Percentiles rank a stretch among this genome's conserved stretches.
phyloP scores from a whole-genome alignment of 805 yeast genomes.

The Metschnikowia similis region DNA sequence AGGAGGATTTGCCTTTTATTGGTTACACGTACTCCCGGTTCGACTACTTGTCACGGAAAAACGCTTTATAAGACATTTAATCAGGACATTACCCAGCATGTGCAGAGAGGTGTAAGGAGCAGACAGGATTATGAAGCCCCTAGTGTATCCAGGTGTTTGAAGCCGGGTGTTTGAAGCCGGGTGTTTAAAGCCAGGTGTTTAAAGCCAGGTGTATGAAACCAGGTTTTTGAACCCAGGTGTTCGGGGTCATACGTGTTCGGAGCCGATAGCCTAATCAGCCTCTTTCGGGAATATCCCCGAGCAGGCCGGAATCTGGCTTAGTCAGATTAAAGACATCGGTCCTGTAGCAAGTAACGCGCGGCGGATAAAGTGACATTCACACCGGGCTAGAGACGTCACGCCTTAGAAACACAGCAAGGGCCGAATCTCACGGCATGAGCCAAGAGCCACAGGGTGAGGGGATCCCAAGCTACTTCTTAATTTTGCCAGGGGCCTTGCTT shows the following conservation, averaged over 20 bases:
- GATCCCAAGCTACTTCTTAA: no score
- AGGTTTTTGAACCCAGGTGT: no score
- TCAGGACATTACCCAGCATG: neutral
- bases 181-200: neutral
- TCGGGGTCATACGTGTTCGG: no score
- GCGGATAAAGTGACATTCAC: neutral
- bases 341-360: neutral
- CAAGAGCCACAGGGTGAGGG: no score
- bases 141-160: no score
- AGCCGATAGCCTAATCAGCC: neutral
- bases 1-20: slow-evolving; percentile 92
- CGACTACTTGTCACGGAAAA: slow-evolving; percentile 81
- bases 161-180: no score
- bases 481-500: no score
- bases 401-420: no score
- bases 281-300: neutral
- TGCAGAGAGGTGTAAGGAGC: no score
- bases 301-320: neutral
- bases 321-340: neutral
- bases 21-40: slow-evolving; percentile 96
- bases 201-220: no score
- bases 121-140: no score
- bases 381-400: neutral
- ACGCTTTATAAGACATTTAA: slow-evolving; percentile 36
- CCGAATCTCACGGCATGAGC: no score